Evolutionary conservation across 805 yeast species (phyloP), one percentile per base, ranked within the genome.

Genomic region (Lipomyces sp.): DNA sequence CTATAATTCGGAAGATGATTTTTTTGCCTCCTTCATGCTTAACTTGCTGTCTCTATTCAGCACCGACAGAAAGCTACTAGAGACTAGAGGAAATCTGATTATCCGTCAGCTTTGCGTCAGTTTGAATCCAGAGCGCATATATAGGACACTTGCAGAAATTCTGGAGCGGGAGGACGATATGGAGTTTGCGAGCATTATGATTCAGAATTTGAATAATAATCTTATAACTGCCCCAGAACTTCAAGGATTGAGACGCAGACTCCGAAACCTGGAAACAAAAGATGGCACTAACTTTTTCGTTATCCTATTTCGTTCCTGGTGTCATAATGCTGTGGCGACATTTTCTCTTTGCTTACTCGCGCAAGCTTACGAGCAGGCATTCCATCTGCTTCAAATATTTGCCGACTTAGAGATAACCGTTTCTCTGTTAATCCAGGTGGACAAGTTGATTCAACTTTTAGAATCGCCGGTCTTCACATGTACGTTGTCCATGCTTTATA

Each of bases 401-500:
- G 90, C 87, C 1, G 86, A 87, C 51, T 80, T 80, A 69, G 97
- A 93, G 59, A 80, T 88, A 13, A 81, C 85, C 0, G 82, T 89
- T 35, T 84, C 81, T 53, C 76, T 87, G 34, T 74, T 93, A 45
- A 82, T 93, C 0, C 98, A 93, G 63, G 73, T 93, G 44, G 98
- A 93, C 69, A 78, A 89, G 26, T 72, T 93, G 36, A 95, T 93
- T 6, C 98, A 93, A 66, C 70, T 91, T 26, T 72, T 93, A 14
- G 98, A 93, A 67, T 84, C 95, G 1, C 98, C 97, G 1, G 90
- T 89, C 1, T 90, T 93, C 67, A 83, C 95, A 6, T 57, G 61
- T 55, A 37, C 13, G 59, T 47, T 18, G n/a, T 33, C 24, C 16
- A 11, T 10, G 5, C 5, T 5, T 23, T 26, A n/a, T n/a, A 34